phyloP scores from a whole-genome alignment of 768 basidiomycete genomes.

The Mycena filopes region DNA sequence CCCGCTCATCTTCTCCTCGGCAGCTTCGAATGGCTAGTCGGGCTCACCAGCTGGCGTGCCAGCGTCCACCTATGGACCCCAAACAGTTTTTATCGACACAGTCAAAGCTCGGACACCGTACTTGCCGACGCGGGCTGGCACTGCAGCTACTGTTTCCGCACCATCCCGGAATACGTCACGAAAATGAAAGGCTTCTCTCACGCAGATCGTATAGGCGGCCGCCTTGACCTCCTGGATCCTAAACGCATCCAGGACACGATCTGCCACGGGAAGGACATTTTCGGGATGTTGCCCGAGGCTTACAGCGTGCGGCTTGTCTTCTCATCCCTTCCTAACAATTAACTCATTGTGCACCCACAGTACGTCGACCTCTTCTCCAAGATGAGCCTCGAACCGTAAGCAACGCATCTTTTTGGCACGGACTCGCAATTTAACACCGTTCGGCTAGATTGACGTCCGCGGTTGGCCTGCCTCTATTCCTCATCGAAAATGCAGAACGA shows the following conservation, averaged over 20 bases:
- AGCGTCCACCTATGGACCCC: slow-evolving; percentile 59
- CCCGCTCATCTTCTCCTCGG: neutral
- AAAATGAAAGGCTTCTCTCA: slow-evolving; percentile 74
- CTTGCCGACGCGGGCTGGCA: slow-evolving; percentile 78
- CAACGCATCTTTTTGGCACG: neutral
- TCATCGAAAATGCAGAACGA: slow-evolving; percentile 60
- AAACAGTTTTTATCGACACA: slow-evolving; percentile 59
- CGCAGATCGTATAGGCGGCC: slow-evolving; percentile 66
- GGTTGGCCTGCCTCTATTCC: slow-evolving; percentile 62
- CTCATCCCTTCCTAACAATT: neutral
- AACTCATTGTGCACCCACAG: slow-evolving; percentile 39
- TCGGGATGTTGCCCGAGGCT: slow-evolving; percentile 73
- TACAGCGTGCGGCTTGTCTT: slow-evolving; percentile 59
- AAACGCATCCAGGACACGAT: slow-evolving; percentile 66
- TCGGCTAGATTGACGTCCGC: slow-evolving; percentile 52
- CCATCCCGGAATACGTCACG: slow-evolving; percentile 64
- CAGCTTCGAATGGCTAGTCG: slow-evolving; percentile 69
- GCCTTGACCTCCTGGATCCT: slow-evolving; percentile 57
- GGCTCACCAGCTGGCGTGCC: slow-evolving; percentile 66
- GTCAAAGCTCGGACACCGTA: slow-evolving; percentile 55
- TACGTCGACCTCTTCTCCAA: slow-evolving; percentile 64
- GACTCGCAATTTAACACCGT: neutral
- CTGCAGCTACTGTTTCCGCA: slow-evolving; percentile 74
- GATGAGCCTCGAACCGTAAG: slow-evolving; percentile 64
- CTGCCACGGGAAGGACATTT: slow-evolving; percentile 70